phyloP scores from a whole-genome alignment of 176 grass and related monocot species.

The Zea mays region Zm-B73-REFERENCE-NAM-5.0 NC_050099.1:175132001-175132500 shows the following conservation, averaged over 20 bases:
- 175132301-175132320: constrained; percentile 20
- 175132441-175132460: constrained; percentile 25
- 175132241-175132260: not conserved
- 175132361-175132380: not conserved
- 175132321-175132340: constrained; percentile 4
- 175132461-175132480: constrained; percentile 13
- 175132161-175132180: constrained; percentile 35
- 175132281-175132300: constrained; percentile 5
- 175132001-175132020: constrained; percentile 28
- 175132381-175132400: constrained; percentile 19
- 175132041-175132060: constrained; percentile 2
- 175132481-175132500: constrained; percentile 14
- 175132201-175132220: not conserved
- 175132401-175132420: not conserved
- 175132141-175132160: constrained; percentile 98
- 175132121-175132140: constrained; percentile 93
- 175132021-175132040: not conserved
- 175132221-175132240: constrained; percentile 10
- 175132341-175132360: not conserved
- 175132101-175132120: constrained; percentile 55
- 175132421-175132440: not conserved
- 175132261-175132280: not conserved
- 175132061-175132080: constrained; percentile 32
- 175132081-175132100: constrained; percentile 22
- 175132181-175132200: constrained; percentile 27